A percentile compares a stretch with the other conserved stretches of the same genome.
phyloP scores from a whole-genome alignment of 768 basidiomycete species.

The Termitomyces sp. region DNA sequence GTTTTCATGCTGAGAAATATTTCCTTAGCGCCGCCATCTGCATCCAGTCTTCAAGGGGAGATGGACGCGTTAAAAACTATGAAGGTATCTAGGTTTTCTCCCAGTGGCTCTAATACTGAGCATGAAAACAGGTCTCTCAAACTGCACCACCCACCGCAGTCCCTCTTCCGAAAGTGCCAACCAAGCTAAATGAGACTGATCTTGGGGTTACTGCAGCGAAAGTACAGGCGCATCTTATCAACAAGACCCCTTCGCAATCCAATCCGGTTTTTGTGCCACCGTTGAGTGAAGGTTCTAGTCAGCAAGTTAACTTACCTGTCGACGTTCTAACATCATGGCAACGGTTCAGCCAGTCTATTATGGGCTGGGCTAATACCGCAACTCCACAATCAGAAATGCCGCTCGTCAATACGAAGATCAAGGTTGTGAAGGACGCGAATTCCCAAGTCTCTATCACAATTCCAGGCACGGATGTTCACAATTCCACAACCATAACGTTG shows the following conservation, averaged over 20 bases:
- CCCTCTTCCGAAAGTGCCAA: background rate
- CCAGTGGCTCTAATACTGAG: background rate
- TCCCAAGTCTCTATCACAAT: background rate
- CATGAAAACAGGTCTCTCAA: background rate
- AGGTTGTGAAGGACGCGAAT: background rate
- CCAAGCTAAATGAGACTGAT: background rate
- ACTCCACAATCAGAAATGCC: background rate
- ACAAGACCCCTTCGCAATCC: background rate
- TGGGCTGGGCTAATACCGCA: background rate
- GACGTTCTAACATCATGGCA: background rate
- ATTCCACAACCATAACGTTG: background rate
- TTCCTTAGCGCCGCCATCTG: background rate
- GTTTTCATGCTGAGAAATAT: background rate
- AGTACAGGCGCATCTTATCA: background rate
- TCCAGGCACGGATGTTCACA: background rate
- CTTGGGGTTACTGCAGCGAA: background rate
- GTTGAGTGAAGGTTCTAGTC: background rate
- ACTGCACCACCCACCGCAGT: background rate
- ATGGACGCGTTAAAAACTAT: background rate
- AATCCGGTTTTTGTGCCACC: background rate
- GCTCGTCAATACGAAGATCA: background rate
- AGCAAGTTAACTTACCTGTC: background rate
- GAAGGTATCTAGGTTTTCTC: background rate
- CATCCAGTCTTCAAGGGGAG: conserved; percentile 3
- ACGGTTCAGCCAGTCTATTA: background rate